Percentiles rank a stretch among this genome's conserved stretches.
These are phyloP conservation scores for Candida piceae DNA, from an alignment of 805 yeast species.

Conservation along the genomic window DNA sequence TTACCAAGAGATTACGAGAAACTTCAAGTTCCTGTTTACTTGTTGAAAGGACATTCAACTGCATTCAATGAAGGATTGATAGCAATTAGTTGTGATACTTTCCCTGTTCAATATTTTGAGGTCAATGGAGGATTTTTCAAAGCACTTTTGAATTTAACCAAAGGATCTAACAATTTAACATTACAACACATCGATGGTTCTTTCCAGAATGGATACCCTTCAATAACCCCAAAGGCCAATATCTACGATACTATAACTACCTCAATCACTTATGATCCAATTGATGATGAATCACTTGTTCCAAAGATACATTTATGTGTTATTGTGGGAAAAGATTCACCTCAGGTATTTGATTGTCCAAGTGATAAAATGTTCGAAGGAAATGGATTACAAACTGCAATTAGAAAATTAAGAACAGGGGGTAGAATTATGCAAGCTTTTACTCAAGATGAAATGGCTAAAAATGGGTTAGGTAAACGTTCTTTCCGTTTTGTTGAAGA, in stretches of 20 bases:
- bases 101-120: constrained; percentile 70
- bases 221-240: constrained; percentile 10
- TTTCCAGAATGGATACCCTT: constrained; percentile 31
- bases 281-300: constrained; percentile 33
- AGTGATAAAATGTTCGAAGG: constrained; percentile 46
- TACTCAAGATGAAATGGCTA: constrained; percentile 83
- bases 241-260: constrained; percentile 11
- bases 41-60: constrained; percentile 44
- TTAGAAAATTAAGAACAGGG: constrained; percentile 68
- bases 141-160: constrained; percentile 54
- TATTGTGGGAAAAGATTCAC: constrained; percentile 71
- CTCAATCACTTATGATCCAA: constrained; percentile 45
- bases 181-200: constrained; percentile 43
- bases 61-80: constrained; percentile 30
- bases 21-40: constrained; percentile 43
- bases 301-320: constrained; percentile 78
- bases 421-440: constrained; percentile 87
- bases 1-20: constrained; percentile 27
- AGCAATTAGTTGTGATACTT: constrained; percentile 38
- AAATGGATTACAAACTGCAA: constrained; percentile 57
- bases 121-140: constrained; percentile 69
- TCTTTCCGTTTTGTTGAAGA: constrained; percentile 72
- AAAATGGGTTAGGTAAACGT: constrained; percentile 72
- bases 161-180: constrained; percentile 57
- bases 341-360: constrained; percentile 66